A percentile compares a stretch with the other conserved stretches of the same genome.
Conservation (phyloP, 2,329 filamentous ascomycete genomes). For the Tricladium varicosporioides region DNA sequence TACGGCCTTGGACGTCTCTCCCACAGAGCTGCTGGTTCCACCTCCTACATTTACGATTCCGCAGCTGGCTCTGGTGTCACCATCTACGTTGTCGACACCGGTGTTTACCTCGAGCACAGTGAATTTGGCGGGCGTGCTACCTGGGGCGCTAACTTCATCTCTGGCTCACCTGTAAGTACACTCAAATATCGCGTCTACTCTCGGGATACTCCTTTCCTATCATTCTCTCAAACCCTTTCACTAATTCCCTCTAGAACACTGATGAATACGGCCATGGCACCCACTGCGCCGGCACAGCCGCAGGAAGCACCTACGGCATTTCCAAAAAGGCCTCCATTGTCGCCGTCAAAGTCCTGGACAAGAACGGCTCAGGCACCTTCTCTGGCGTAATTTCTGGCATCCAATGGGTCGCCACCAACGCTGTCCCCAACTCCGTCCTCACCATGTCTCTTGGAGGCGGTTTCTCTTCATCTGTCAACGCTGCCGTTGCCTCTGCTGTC, state of each 20-base stretch:
- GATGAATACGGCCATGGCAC: slow-evolving; percentile 43
- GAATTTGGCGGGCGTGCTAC: slow-evolving; percentile 38
- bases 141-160: slow-evolving; percentile 35
- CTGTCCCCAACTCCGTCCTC: slow-evolving; percentile 43
- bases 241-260: slow-evolving; percentile 27
- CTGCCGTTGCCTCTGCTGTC: slow-evolving; percentile 43
- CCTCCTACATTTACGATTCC: slow-evolving; percentile 34
- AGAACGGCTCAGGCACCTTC: slow-evolving; percentile 32
- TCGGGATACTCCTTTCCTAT: too few relatives aligned
- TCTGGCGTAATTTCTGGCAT: slow-evolving; percentile 39
- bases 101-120: slow-evolving; percentile 33
- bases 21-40: slow-evolving; percentile 24
- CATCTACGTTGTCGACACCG: slow-evolving; percentile 39
- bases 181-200: background rate
- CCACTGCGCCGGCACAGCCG: slow-evolving; percentile 41
- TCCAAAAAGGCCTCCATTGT: slow-evolving; percentile 39
- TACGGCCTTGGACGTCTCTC: slow-evolving; percentile 37
- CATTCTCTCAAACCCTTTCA: too few relatives aligned
- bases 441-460: slow-evolving; percentile 54
- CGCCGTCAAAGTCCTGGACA: slow-evolving; percentile 39
- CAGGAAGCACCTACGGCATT: slow-evolving; percentile 40
- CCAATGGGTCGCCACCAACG: slow-evolving; percentile 36
- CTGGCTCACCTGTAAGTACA: slow-evolving; percentile 23
- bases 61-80: slow-evolving; percentile 34
- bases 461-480: slow-evolving; percentile 47